Base-by-base conservation (phyloP, 2,329 filamentous ascomycete genomes). In the Aspergillus fructus region DNA sequence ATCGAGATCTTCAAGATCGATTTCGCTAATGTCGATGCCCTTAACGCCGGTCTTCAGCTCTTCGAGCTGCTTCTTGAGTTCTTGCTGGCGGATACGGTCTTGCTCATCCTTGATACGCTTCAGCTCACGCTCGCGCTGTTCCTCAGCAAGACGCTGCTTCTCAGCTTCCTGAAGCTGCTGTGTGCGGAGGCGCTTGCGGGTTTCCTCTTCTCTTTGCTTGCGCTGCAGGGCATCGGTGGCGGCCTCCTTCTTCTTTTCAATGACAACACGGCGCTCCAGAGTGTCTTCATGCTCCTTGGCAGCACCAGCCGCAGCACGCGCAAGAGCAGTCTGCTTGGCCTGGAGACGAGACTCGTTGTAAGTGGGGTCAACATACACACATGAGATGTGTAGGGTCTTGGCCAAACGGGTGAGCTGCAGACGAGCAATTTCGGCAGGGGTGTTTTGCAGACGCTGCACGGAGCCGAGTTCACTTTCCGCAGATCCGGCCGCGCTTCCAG, bases 201-300 rank as follows among this genome's bases (percentile, higher is more conserved):
- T 89, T 58, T 94, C 92, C 72, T 93, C 93, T 77, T 97, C 94
- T 71, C 92, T 92, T 74, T 97, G 93, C 74, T 90, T 91, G 73
- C 88, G 88, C 60, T 94, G 91, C 66, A 93, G 86, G 46, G 91
- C 85, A 74, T 93, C 92, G 11, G 91, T 90, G n/a, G 91, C 92
- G 64, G 91, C 90, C 72, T 97, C 93, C 82, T 97, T 97, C 79
- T 93, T 93, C 83, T 96, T 96, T 73, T 96, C 89, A 67, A 99
- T 99, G 65, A 96, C 77, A 5, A 93, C 89, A 74, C 96, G 93
- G 67, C 94, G 89, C 58, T 89, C 87, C 49, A 99, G 83, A 43
- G 88, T 91, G 37, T 93, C 91, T 59, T 85, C 83, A 72, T 97
- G 93, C 78, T 99, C 94, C 79, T 96, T 83, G 73, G 94, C 91